These are phyloP conservation scores for Oryza australiensis DNA, from an alignment of 176 grass and related monocot species.

Conservation along the genomic window DNA sequence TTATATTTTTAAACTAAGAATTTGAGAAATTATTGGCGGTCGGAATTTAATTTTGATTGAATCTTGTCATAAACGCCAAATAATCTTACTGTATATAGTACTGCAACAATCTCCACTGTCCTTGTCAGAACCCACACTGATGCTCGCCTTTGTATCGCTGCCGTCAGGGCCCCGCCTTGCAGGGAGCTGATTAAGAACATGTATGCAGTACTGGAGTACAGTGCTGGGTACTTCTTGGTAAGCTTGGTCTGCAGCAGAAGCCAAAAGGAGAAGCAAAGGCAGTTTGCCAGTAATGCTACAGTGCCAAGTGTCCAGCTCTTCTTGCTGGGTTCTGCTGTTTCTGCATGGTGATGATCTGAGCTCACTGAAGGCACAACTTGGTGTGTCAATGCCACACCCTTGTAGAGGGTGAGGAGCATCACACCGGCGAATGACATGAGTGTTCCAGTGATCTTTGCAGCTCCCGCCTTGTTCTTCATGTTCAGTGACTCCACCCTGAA, in stretches of 20 bases:
- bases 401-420: conserved; percentile 73
- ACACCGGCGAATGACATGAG: conserved; percentile 59
- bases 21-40: no score
- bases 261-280: conserved; percentile 79
- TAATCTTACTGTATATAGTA: conserved; percentile 61
- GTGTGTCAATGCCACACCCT: conserved; percentile 61
- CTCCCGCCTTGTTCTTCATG: conserved; percentile 64
- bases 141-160: conserved; percentile 51
- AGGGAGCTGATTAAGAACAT: conserved; percentile 89
- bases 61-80: no score
- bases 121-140: conserved; percentile 65
- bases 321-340: conserved; percentile 5
- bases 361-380: conserved; percentile 10
- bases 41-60: no score
- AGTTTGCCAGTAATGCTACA: conserved; percentile 62
- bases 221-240: conserved; percentile 76
- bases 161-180: conserved; percentile 51
- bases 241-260: conserved; percentile 80
- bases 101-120: conserved; percentile 65
- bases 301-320: conserved; percentile 74
- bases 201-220: conserved; percentile 77
- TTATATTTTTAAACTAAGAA: no score
- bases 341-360: conserved; percentile 28
- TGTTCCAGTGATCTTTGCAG: conserved; percentile 60
- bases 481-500: conserved; percentile 73